Percentiles rank a stretch among this genome's conserved stretches.
Conservation (phyloP, 805 yeast species). For the Helenozyma rhizophorensis region DNA sequence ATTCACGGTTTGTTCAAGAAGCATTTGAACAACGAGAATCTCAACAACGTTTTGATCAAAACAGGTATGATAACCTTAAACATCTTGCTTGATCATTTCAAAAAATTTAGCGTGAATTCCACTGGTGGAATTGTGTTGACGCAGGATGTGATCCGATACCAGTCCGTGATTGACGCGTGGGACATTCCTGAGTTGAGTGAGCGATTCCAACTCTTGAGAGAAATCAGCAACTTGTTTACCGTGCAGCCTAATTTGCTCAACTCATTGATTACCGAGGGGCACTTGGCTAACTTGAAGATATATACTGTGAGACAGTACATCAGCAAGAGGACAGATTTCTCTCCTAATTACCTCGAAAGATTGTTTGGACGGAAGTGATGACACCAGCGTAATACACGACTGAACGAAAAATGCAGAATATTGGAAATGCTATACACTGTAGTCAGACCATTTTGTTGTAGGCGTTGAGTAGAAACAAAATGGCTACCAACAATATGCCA, state of each 20-base stretch:
- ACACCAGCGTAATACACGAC: too few species aligned
- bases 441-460: too few species aligned
- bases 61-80: slow-evolving; percentile 57
- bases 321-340: slow-evolving; percentile 65
- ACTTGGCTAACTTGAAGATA: slow-evolving; percentile 61
- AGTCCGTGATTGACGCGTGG: slow-evolving; percentile 66
- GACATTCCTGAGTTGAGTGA: slow-evolving; percentile 54
- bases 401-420: too few species aligned
- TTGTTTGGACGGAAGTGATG: slow-evolving; percentile 37
- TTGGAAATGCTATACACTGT: too few species aligned
- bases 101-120: slow-evolving; percentile 69
- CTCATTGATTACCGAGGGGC: slow-evolving; percentile 79
- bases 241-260: slow-evolving; percentile 77
- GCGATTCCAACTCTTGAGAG: slow-evolving; percentile 67
- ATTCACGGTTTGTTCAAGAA: slow-evolving; percentile 35
- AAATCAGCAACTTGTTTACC: slow-evolving; percentile 77
- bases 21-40: slow-evolving; percentile 40
- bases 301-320: slow-evolving; percentile 61
- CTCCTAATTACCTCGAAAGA: slow-evolving; percentile 46
- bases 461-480: too few species aligned
- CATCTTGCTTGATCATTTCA: slow-evolving; percentile 65
- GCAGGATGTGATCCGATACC: slow-evolving; percentile 76
- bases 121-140: slow-evolving; percentile 81
- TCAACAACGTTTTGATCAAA: slow-evolving; percentile 46
- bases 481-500: too few species aligned